Percentiles rank a stretch among this genome's conserved stretches.
phyloP scores from a whole-genome alignment of 306 rosid genomes.

The Clitoria ternatea region DNA sequence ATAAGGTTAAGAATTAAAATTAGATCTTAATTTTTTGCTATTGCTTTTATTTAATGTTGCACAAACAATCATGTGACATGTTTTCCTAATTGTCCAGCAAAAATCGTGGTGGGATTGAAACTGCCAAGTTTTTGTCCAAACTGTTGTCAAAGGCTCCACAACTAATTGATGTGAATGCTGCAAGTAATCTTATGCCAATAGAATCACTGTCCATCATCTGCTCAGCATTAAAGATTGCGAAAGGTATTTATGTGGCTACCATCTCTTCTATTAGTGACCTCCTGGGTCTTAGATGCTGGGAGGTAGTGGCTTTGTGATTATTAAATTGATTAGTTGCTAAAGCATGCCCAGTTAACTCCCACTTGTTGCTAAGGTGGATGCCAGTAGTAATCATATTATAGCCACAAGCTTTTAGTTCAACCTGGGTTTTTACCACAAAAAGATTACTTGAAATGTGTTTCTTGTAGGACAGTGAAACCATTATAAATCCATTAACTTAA shows the following conservation, averaged over 20 bases:
- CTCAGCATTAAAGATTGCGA: conserved; percentile 51
- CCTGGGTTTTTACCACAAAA: not conserved
- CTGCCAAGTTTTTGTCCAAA: conserved; percentile 63
- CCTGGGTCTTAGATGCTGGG: conserved; percentile 1
- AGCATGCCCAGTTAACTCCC: conserved; percentile 11
- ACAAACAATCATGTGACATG: conserved; percentile 12
- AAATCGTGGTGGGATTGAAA: conserved; percentile 75
- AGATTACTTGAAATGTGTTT: not conserved
- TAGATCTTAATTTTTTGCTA: conserved; percentile 10
- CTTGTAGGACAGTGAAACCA: not conserved
- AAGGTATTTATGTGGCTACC: conserved; percentile 47
- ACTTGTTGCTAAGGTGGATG: not conserved
- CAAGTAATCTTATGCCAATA: conserved; percentile 66
- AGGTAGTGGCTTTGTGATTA: conserved; percentile 3
- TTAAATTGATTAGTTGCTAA: conserved; percentile 9
- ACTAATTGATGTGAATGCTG: conserved; percentile 61
- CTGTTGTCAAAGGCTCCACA: conserved; percentile 59
- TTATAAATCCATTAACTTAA: not conserved
- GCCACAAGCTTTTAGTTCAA: conserved; percentile 16
- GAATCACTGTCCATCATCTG: conserved; percentile 53
- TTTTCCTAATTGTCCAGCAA: conserved; percentile 44
- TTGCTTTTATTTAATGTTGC: conserved; percentile 22
- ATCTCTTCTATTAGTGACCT: conserved; percentile 8
- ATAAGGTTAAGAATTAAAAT: conserved; percentile 58
- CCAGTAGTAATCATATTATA: not conserved